These are phyloP conservation scores for Thielaviopsis euricoi DNA, from an alignment of 2,329 filamentous ascomycete species.

Conservation along the genomic window DNA sequence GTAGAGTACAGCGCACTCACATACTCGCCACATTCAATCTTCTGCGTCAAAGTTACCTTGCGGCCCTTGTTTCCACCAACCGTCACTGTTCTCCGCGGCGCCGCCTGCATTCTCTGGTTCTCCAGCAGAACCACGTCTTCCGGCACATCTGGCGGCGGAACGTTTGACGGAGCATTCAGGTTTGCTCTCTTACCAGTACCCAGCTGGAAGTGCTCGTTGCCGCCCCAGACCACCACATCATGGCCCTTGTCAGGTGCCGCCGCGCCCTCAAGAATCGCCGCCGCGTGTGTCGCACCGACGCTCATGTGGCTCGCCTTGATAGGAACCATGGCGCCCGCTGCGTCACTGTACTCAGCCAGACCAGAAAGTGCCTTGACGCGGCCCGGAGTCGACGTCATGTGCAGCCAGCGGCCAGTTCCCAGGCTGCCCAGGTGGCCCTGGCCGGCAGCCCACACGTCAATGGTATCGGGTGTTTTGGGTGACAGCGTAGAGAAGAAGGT, in stretches of 20 bases:
- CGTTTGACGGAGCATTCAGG: conserved; percentile 56
- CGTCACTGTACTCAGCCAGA: conserved; percentile 77
- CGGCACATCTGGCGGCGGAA: conserved; percentile 54
- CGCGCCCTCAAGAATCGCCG: conserved; percentile 70
- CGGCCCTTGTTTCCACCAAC: conserved; percentile 44
- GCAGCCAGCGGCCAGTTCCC: conserved; percentile 78
- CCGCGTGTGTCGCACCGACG: conserved; percentile 64
- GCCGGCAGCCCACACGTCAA: conserved; percentile 77
- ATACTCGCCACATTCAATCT: conserved; percentile 69
- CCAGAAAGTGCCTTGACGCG: conserved; percentile 75
- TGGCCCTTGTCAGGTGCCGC: conserved; percentile 44
- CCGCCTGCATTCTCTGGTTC: conserved; percentile 62
- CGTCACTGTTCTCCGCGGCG: conserved; percentile 54
- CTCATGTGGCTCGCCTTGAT: conserved; percentile 61
- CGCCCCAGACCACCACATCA: conserved; percentile 85
- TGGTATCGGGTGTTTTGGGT: conserved; percentile 31
- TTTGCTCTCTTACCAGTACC: conserved; percentile 85
- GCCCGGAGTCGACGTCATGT: conserved; percentile 58
- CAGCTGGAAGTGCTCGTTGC: conserved; percentile 85
- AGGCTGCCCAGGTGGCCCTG: conserved; percentile 70
- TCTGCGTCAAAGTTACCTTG: conserved; percentile 65
- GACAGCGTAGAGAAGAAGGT: conserved; percentile 64
- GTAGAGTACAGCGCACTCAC: conserved; percentile 71
- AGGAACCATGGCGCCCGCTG: conserved; percentile 46
- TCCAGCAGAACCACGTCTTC: conserved; percentile 37